A percentile compares a stretch with the other conserved stretches of the same genome.
Evolutionary conservation across 495 filamentous ascomycete species (phyloP).

Genomic region (Aspergillus egyptiacus): DNA sequence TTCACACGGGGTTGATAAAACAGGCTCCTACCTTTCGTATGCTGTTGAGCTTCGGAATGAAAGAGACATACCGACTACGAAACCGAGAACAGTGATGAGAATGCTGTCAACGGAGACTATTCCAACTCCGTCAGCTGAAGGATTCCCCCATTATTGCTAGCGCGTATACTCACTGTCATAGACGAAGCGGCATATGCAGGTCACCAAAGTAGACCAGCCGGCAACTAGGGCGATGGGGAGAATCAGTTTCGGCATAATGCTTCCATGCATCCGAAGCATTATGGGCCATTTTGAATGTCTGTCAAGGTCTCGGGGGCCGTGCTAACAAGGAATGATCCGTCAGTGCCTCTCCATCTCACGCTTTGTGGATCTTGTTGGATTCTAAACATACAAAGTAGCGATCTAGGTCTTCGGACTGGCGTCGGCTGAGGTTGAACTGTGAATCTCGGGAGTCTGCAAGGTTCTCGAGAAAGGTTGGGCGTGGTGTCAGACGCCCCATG

Average conservation of each 20-base stretch:
- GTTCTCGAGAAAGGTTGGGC: slow-evolving; percentile 36
- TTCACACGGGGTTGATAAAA: neutral
- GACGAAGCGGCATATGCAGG: slow-evolving; percentile 51
- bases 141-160: neutral
- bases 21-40: slow-evolving; percentile 60
- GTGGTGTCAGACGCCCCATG: slow-evolving; percentile 25
- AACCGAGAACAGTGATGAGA: slow-evolving; percentile 79
- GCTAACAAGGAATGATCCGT: slow-evolving; percentile 22
- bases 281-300: slow-evolving; percentile 78
- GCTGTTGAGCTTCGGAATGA: slow-evolving; percentile 81
- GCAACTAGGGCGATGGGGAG: slow-evolving; percentile 63
- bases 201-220: slow-evolving; percentile 64
- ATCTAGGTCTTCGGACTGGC: slow-evolving; percentile 35
- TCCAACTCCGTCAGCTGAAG: neutral
- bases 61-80: slow-evolving; percentile 78
- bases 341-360: neutral
- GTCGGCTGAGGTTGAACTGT: slow-evolving; percentile 31
- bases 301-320: slow-evolving; percentile 60
- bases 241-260: slow-evolving; percentile 75
- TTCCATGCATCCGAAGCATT: slow-evolving; percentile 74
- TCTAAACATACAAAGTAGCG: slow-evolving; percentile 44
- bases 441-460: slow-evolving; percentile 32
- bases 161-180: slow-evolving; percentile 37
- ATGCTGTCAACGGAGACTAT: slow-evolving; percentile 56
- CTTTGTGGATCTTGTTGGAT: neutral